Base-by-base conservation (phyloP, 345 rosid species). In the Kandelia obovata region DNA sequence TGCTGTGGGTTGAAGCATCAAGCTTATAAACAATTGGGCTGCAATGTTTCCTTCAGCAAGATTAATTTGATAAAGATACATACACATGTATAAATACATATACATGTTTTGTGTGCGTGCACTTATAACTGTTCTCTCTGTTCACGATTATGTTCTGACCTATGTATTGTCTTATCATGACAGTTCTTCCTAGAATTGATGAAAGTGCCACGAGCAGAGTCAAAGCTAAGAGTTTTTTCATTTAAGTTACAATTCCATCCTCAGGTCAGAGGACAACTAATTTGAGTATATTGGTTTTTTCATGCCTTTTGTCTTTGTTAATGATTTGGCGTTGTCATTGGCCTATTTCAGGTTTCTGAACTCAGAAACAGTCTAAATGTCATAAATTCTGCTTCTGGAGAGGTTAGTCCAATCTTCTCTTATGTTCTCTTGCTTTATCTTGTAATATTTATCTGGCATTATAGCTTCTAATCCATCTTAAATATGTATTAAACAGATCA, bases 191-290 rank as follows among this genome's bases (percentile, higher is more conserved):
- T 88, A 58, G 92, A 91, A 78, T 66, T 88, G 82, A 86, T 88
- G 83, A 88, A 91, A 79, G 92, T 84, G 73, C 97, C 92, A 56
- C 87, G 97, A 47, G 86, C 86, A 15, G 92, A 91, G 82, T 84
- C 88, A 59, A 91, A 91, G 85, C 80, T 91, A 64, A 84, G 95
- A 73, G 95, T 91, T 71, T 87, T 87, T 81, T 87, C 90, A 11
- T 91, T 78, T 81, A 91, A 88, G 80, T 76, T 85, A 35, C 92
- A 88, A 71, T 91, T 91, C 65, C 78, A 71, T 71, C 67, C 85
- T 59, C 97, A 91, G 91, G 94, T 87, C 68, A 62, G 85, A 73
- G 76, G 72, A 58, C 57, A 67, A 55, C 39, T 55, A 58, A 27
- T 61, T 52, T 56, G 21, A 25, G 56, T 31, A 43, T 67, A 64